Percentiles rank a stretch among this genome's conserved stretches.
Evolutionary conservation across 108 stramenopile species (phyloP).

Genomic region (Pelagomonas calceolata): DNA sequence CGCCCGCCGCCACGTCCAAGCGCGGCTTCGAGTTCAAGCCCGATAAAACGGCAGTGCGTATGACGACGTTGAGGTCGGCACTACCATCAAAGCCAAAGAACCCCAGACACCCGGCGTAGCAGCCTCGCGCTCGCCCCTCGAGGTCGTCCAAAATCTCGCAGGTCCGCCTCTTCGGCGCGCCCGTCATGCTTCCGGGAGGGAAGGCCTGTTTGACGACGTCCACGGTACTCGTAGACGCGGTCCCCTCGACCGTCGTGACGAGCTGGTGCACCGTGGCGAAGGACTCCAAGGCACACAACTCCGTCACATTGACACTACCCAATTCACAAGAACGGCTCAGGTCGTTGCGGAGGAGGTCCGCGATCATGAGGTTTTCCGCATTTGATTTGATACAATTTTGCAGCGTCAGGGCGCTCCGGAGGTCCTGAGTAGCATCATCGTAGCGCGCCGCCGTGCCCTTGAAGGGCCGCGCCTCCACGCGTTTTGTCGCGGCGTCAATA

Average conservation of each 20-base stretch:
- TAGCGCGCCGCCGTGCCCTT: conserved; percentile 73
- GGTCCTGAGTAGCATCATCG: conserved; percentile 38
- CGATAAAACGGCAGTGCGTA: conserved; percentile 78
- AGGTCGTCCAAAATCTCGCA: conserved; percentile 72
- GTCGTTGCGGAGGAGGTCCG: conserved; percentile 89
- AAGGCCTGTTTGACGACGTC: conserved; percentile 81
- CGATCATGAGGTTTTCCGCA: conserved; percentile 96
- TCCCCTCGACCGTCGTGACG: conserved; percentile 66
- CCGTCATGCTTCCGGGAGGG: conserved; percentile 95
- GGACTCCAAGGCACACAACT: conserved; percentile 82
- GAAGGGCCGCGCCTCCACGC: conserved; percentile 88
- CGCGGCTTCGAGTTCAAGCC: conserved; percentile 37
- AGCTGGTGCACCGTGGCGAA: conserved; percentile 95
- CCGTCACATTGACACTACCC: conserved; percentile 77
- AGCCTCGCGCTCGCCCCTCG: conserved; percentile 65
- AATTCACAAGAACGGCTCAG: conserved; percentile 72
- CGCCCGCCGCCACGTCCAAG: conserved; percentile 77
- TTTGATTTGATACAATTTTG: conserved; percentile 58
- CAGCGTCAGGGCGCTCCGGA: conserved; percentile 36
- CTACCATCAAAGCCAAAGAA: conserved; percentile 62
- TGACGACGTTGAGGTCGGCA: conserved; percentile 73
- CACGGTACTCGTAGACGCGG: conserved; percentile 38
- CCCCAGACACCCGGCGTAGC: conserved; percentile 82
- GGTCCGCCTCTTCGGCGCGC: conserved; percentile 88
- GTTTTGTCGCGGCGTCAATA: conserved; percentile 31